phyloP scores from a whole-genome alignment of 2,329 filamentous ascomycete genomes.

The Claviceps purpurea region DNA sequence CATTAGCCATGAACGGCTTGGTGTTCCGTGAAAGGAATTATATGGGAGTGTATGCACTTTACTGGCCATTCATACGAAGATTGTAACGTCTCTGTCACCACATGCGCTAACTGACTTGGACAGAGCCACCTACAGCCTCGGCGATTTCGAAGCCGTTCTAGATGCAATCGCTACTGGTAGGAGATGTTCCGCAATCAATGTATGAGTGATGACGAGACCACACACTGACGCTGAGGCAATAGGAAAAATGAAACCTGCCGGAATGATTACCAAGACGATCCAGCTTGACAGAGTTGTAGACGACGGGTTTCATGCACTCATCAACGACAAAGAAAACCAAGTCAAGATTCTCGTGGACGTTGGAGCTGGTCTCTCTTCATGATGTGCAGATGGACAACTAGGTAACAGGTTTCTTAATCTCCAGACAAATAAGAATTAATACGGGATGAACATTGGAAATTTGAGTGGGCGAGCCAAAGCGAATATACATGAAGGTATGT shows the following conservation, averaged over 20 bases:
- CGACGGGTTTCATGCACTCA: slow-evolving; percentile 41
- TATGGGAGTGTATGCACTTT: slow-evolving; percentile 11
- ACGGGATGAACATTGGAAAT: background rate
- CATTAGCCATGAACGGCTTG: slow-evolving; percentile 11
- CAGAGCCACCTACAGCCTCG: slow-evolving; percentile 18
- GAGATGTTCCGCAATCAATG: background rate
- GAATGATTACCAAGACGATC: slow-evolving; percentile 50
- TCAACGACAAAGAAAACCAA: slow-evolving; percentile 46
- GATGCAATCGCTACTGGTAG: slow-evolving; percentile 24
- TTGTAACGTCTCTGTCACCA: background rate
- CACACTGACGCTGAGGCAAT: background rate
- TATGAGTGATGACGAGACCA: background rate
- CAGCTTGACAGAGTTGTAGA: slow-evolving; percentile 41
- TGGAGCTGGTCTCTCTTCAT: slow-evolving; percentile 4
- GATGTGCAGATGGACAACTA: background rate
- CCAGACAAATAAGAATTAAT: background rate
- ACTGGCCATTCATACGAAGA: too few relatives aligned
- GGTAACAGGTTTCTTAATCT: background rate
- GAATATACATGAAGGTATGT: background rate
- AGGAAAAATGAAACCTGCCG: slow-evolving; percentile 36
- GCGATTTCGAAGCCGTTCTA: slow-evolving; percentile 45
- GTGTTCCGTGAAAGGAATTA: slow-evolving; percentile 12
- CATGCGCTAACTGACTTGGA: slow-evolving; percentile 30
- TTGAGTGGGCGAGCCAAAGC: background rate
- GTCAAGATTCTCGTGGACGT: slow-evolving; percentile 48